Evolutionary conservation across 1,284 basidiomycete species (phyloP).

Genomic region (Mycena citricolor): DNA sequence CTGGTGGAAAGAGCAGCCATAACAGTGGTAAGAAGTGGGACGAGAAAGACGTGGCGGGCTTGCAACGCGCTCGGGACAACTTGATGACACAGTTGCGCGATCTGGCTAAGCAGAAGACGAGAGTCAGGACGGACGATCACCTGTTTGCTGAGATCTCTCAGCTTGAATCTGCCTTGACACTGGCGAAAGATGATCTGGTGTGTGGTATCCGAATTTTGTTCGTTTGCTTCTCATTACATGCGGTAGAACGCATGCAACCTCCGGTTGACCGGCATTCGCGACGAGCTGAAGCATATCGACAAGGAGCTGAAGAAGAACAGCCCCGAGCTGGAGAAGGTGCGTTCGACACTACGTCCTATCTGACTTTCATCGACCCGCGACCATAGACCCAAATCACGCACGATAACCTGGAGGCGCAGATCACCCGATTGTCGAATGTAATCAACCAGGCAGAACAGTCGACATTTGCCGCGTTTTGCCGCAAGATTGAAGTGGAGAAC

Average conservation of each 20-base stretch:
- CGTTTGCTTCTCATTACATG: slow-evolving; percentile 4
- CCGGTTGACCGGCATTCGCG: slow-evolving; percentile 69
- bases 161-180: slow-evolving; percentile 71
- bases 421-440: slow-evolving; percentile 55
- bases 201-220: slow-evolving; percentile 25
- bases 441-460: slow-evolving; percentile 81
- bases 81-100: slow-evolving; percentile 82
- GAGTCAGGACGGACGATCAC: slow-evolving; percentile 80
- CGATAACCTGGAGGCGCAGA: slow-evolving; percentile 52
- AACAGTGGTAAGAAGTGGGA: slow-evolving; percentile 83
- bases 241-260: slow-evolving; percentile 61
- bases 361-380: too few relatives aligned
- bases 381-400: slow-evolving; percentile 61
- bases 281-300: slow-evolving; percentile 78
- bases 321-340: slow-evolving; percentile 69
- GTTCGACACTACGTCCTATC: neutral
- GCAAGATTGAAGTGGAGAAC: slow-evolving; percentile 74
- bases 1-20: slow-evolving; percentile 85
- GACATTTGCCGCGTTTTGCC: slow-evolving; percentile 82
- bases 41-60: slow-evolving; percentile 90
- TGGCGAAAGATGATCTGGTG: slow-evolving; percentile 85
- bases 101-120: slow-evolving; percentile 78
- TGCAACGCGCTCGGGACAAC: slow-evolving; percentile 72
- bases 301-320: slow-evolving; percentile 65
- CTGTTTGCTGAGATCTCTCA: slow-evolving; percentile 76